phyloP scores from a whole-genome alignment of 352 stramenopile species.

The Globisporangium middletonii region DNA sequence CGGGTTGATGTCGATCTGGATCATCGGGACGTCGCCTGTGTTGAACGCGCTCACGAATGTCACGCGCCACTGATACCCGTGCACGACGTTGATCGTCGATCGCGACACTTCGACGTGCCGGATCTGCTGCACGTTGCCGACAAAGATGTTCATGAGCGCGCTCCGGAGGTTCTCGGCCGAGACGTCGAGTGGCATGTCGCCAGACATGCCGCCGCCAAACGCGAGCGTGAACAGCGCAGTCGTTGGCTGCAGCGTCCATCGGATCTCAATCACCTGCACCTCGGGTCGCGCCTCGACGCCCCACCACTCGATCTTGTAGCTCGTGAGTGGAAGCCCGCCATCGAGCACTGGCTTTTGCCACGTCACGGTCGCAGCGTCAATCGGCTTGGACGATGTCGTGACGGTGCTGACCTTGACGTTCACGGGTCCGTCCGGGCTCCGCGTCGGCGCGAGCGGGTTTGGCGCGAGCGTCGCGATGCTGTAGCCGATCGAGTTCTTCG shows the following conservation, averaged over 20 bases:
- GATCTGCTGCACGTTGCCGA: constrained; percentile 17
- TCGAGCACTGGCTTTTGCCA: constrained; percentile 62
- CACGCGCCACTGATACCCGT: constrained; percentile 76
- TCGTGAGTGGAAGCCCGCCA: constrained; percentile 57
- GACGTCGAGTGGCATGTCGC: constrained; percentile 67
- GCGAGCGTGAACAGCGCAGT: constrained; percentile 56
- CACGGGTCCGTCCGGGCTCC: constrained; percentile 34
- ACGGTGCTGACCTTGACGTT: constrained; percentile 61
- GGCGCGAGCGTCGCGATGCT: constrained; percentile 57
- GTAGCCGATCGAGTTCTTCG: constrained; percentile 61
- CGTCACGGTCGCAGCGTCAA: constrained; percentile 48
- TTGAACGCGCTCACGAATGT: constrained; percentile 52
- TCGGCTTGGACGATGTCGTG: constrained; percentile 35
- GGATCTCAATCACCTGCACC: constrained; percentile 84
- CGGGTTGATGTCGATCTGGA: constrained; percentile 43
- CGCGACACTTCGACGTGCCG: constrained; percentile 53
- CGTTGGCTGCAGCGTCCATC: constrained; percentile 62
- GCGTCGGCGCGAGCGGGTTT: constrained; percentile 45
- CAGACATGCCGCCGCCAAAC: constrained; percentile 68
- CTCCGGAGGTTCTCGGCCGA: constrained; percentile 75
- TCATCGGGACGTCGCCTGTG: constrained; percentile 52
- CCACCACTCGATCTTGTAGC: constrained; percentile 86
- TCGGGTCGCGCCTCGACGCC: constrained; percentile 38
- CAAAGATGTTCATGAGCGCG: constrained; percentile 85
- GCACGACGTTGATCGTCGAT: constrained; percentile 39